These are phyloP conservation scores for Chiua sp. DNA, from an alignment of 1,284 basidiomycete species.

Conservation along the genomic window DNA sequence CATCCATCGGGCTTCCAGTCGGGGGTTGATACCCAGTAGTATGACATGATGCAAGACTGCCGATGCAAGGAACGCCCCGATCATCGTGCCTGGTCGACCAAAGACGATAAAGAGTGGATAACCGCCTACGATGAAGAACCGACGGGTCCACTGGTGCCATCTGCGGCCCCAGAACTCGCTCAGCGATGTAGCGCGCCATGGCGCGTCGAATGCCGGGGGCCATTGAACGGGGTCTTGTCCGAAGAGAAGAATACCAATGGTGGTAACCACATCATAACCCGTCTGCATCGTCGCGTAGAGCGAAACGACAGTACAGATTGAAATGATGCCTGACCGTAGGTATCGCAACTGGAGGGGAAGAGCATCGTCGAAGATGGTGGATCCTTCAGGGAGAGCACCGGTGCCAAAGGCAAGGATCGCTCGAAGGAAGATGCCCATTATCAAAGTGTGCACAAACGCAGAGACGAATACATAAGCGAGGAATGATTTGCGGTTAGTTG, in stretches of 20 bases:
- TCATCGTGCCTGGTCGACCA: slow-evolving; percentile 49
- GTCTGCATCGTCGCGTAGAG: slow-evolving; percentile 38
- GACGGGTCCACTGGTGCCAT: slow-evolving; percentile 44
- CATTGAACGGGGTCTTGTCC: slow-evolving; percentile 40
- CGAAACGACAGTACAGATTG: slow-evolving; percentile 43
- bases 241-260: slow-evolving; percentile 46
- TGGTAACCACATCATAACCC: slow-evolving; percentile 28
- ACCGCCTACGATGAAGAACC: not conserved
- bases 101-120: slow-evolving; percentile 17
- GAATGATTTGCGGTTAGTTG: slow-evolving; percentile 39
- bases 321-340: slow-evolving; percentile 47
- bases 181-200: slow-evolving; percentile 44
- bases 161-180: slow-evolving; percentile 47
- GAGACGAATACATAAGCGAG: not conserved
- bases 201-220: slow-evolving; percentile 44
- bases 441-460: not conserved
- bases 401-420: not conserved
- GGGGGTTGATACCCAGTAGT: slow-evolving; percentile 52
- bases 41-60: slow-evolving; percentile 57
- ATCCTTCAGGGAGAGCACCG: not conserved
- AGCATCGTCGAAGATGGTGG: slow-evolving; percentile 43
- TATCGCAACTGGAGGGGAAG: slow-evolving; percentile 48
- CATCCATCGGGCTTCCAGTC: slow-evolving; percentile 48
- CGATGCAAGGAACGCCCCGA: slow-evolving; percentile 62
- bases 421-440: not conserved